Evolutionary conservation across 2,329 filamentous ascomycete genomes (phyloP), one percentile per base, ranked within the genome.

Genomic region (Emmonsia crescens): DNA sequence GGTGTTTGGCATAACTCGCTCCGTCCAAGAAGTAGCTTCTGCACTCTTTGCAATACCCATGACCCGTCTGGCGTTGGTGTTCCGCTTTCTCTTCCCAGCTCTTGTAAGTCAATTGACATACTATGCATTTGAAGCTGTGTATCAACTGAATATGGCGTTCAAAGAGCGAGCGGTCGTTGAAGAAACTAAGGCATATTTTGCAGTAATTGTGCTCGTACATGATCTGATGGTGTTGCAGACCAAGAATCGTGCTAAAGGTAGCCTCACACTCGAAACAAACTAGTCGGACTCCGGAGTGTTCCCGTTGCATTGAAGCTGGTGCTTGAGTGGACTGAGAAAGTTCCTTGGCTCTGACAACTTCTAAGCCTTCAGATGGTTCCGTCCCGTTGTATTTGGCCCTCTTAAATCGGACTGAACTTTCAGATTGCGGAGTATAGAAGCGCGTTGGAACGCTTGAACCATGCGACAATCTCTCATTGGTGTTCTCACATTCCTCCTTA

Each of bases 221-320:
- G 57, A 64, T 63, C 48, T 66, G 65, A 36, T 66, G 65, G 48
- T 64, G 63, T 3, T 65, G 65, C 24, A 66, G 62, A 5, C 52
- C 60, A 24, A 64, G 27, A 6, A 64, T 44, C 19, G 62, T 63
- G 44, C 29, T 54, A 49, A 64, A 65, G 14, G 40, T 58, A 38
- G 21, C 31, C 21, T 56, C 59, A 8, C 65, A 66, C 36, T 62
- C 59, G 51, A 60, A 64, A 44, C 65, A 66, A 48, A 62, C 40
- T 4, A 64, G 62, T 52, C 57, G 27, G 14, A 29, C 49, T 24
- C 49, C 48, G 8, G 55, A 5, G 2, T 19, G 38, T 38, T 21
- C 24, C 31, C 19, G 51, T 12, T 38, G 51, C 51, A 10, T 55
- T 24, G 14, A 19, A 16, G 27, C 27, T 16, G 19, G 19, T 1